These are phyloP conservation scores for Solanum chacoense DNA, from an alignment of 305 asterid species.

Conservation along the genomic window DNA sequence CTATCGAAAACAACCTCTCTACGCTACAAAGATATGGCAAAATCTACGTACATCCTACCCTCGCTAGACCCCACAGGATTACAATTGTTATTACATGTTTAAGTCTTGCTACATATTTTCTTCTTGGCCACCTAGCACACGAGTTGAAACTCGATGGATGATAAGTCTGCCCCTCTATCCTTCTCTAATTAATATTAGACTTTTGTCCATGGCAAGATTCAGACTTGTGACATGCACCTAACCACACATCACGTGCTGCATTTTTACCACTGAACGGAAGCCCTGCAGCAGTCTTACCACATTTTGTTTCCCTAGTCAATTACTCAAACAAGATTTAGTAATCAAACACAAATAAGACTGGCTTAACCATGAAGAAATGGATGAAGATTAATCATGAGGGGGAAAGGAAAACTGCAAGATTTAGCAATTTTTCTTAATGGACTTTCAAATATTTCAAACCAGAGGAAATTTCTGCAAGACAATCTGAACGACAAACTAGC, in stretches of 20 bases:
- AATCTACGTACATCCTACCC: no score
- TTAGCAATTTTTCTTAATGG: neutral
- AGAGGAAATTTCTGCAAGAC: neutral
- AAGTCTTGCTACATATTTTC: neutral
- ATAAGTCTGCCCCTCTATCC: neutral
- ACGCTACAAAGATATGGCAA: no score
- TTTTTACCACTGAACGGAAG: neutral
- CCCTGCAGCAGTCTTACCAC: neutral
- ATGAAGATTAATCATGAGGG: neutral
- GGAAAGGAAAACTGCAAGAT: neutral
- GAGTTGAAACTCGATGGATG: neutral
- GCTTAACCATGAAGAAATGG: no score
- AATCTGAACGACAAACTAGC: neutral
- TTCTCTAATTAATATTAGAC: neutral
- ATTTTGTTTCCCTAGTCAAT: neutral
- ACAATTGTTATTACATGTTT: neutral
- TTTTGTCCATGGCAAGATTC: neutral
- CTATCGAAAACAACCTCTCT: no score
- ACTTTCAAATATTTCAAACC: neutral
- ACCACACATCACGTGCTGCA: neutral
- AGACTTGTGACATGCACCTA: neutral
- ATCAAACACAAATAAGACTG: neutral
- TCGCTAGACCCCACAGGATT: no score
- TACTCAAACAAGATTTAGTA: neutral
- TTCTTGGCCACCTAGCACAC: neutral